Base-by-base conservation (phyloP, 1,284 basidiomycete genomes). In the Rhizoctonia solani region DNA sequence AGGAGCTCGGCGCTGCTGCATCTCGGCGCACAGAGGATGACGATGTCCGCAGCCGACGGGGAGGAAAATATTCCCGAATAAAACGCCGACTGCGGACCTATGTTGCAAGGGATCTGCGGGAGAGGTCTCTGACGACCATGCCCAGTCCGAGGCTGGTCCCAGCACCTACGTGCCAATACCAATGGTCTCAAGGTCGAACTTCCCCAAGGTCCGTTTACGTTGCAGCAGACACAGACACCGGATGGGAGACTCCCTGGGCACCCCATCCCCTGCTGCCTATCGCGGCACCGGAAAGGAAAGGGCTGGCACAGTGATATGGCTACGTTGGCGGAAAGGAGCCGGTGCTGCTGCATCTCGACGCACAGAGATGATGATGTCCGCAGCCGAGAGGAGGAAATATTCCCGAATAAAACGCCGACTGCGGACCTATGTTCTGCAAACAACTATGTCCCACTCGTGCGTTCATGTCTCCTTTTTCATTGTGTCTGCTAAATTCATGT, bases 401-500 rank as follows among this genome's bases (percentile, higher is more conserved):
- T 74, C 78, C 67, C 75, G 77, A 71, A 77, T 83, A 55, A 82
- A 78, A 74, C 87, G 85, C 73, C 79, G 81, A 50, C 72, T 88
- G 56, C 81, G 88, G 63, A 75, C 79, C 16, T 92, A 89, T 73
- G 83, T 91, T 68, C 77, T 92, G 39, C 83, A 81, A 90, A 92
- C 71, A 77, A 82, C 61, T 90, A 90, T 75, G 88, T 90, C 58
- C 90, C 90, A 61, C 74, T 92, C 79, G 90, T 91, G 72, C 63
- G 83, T 76, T 55, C 41, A 44, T 37, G 55, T 13, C 19, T 47
- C 19, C 52, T 66, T 76, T 73, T 77, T 72, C 52, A 30, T 66
- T 72, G 69, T 74, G 69, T 70, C 69, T 70, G 41, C 71, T 73
- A 74, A 23, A 74, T 71, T 65, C n/a, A n/a, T n/a, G n/a, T n/a